These are phyloP conservation scores for Dothistroma pini DNA, from an alignment of 2,329 filamentous ascomycete species.

Conservation along the genomic window DNA sequence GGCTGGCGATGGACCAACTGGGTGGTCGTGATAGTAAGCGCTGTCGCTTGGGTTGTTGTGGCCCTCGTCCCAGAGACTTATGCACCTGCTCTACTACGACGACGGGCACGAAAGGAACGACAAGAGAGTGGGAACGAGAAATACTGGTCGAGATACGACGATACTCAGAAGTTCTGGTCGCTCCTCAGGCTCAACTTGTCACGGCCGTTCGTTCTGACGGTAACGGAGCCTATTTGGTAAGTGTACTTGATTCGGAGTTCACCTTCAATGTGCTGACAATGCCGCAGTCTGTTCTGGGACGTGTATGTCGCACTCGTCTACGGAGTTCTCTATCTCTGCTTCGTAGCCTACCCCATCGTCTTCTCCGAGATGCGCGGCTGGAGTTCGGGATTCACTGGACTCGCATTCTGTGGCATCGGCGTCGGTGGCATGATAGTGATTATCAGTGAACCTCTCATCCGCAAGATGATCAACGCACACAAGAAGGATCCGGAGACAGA, in stretches of 20 bases:
- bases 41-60: conserved; percentile 58
- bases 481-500: conserved; percentile 71
- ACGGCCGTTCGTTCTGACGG: conserved; percentile 71
- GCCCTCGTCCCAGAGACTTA: conserved; percentile 70
- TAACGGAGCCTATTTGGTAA: conserved; percentile 81
- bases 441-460: conserved; percentile 61
- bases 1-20: conserved; percentile 90
- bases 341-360: conserved; percentile 84
- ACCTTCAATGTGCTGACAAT: conserved; percentile 8
- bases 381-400: conserved; percentile 67
- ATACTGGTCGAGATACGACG: conserved; percentile 79
- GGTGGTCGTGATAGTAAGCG: conserved; percentile 70
- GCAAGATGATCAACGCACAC: conserved; percentile 73
- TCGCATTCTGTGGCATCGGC: conserved; percentile 72
- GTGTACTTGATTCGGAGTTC: conserved; percentile 19
- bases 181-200: conserved; percentile 72
- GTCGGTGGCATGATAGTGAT: conserved; percentile 55
- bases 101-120: conserved; percentile 60
- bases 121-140: conserved; percentile 67
- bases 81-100: conserved; percentile 63
- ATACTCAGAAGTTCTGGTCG: conserved; percentile 59
- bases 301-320: conserved; percentile 73
- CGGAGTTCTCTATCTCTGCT: conserved; percentile 83
- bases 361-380: conserved; percentile 74
- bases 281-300: conserved; percentile 65